phyloP scores from a whole-genome alignment of 2,329 filamentous ascomycete genomes.

The Phaeosphaeria sp. region DNA sequence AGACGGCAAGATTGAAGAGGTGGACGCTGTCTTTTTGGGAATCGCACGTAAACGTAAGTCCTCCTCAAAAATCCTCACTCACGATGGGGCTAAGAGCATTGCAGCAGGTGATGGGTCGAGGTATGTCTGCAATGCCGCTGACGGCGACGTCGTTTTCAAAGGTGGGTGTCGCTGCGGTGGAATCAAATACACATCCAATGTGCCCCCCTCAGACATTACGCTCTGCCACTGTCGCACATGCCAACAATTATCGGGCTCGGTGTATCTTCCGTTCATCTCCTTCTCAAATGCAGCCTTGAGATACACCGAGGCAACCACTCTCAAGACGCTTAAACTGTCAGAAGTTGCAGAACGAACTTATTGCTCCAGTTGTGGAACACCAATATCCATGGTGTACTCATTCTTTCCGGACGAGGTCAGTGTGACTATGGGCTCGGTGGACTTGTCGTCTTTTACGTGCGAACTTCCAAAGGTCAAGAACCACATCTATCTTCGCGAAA shows the following conservation, averaged over 20 bases:
- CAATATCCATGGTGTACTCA: slow-evolving; percentile 53
- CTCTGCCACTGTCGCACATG: slow-evolving; percentile 59
- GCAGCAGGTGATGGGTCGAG: slow-evolving; percentile 35
- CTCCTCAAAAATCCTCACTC: background rate
- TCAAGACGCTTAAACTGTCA: slow-evolving; percentile 46
- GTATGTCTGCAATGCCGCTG: slow-evolving; percentile 13
- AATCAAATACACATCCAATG: slow-evolving; percentile 51
- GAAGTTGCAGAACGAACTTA: slow-evolving; percentile 52
- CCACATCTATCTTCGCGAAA: slow-evolving; percentile 57
- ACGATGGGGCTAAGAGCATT: slow-evolving; percentile 5
- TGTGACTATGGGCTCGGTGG: slow-evolving; percentile 52
- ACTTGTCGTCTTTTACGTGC: slow-evolving; percentile 48
- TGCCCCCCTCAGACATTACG: slow-evolving; percentile 44
- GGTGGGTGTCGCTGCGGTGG: slow-evolving; percentile 55
- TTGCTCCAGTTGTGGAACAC: slow-evolving; percentile 56
- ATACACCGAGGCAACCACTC: slow-evolving; percentile 38
- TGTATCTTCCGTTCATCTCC: slow-evolving; percentile 53
- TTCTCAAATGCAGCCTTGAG: slow-evolving; percentile 46
- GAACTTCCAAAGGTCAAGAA: slow-evolving; percentile 33
- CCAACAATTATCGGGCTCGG: slow-evolving; percentile 55
- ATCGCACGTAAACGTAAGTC: slow-evolving; percentile 42
- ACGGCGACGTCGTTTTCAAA: slow-evolving; percentile 34
- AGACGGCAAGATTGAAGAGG: slow-evolving; percentile 46
- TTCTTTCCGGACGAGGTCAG: slow-evolving; percentile 38
- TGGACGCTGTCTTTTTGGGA: slow-evolving; percentile 49